Evolutionary conservation across 805 yeast species (phyloP).

Genomic region (Lipomyces spencermartinsiae): DNA sequence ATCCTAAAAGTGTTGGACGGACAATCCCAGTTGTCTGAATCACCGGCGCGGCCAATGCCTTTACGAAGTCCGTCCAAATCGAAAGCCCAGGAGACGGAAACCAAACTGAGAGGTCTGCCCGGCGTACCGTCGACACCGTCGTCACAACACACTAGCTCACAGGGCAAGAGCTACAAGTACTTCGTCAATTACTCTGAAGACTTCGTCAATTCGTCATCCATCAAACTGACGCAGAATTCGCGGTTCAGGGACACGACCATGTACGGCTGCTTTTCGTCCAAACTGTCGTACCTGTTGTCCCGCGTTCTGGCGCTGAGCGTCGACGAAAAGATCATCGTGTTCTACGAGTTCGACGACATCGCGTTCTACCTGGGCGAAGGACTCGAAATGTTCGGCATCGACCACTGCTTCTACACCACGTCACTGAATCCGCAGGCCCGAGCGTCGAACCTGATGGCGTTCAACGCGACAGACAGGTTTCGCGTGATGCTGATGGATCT

Average conservation of each 20-base stretch:
- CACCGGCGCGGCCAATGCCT: neutral
- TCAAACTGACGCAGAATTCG: slow-evolving; percentile 15
- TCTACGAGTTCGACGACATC: slow-evolving; percentile 73
- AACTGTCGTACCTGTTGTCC: slow-evolving; percentile 64
- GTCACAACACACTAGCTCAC: neutral
- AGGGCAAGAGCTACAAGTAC: slow-evolving; percentile 7
- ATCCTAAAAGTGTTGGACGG: slow-evolving; percentile 40
- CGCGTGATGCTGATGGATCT: slow-evolving; percentile 69
- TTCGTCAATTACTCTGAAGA: slow-evolving; percentile 16
- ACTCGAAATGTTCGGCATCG: slow-evolving; percentile 64
- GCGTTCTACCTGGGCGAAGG: slow-evolving; percentile 72
- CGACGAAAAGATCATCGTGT: slow-evolving; percentile 62
- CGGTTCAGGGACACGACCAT: slow-evolving; percentile 34
- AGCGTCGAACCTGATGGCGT: slow-evolving; percentile 58
- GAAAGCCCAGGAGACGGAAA: slow-evolving; percentile 44
- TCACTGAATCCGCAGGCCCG: slow-evolving; percentile 59
- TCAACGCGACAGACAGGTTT: slow-evolving; percentile 56
- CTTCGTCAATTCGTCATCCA: neutral
- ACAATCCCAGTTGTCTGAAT: neutral
- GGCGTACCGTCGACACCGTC: slow-evolving; percentile 23
- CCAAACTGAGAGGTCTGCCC: slow-evolving; percentile 27
- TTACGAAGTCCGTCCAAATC: slow-evolving; percentile 30
- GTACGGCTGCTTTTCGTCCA: slow-evolving; percentile 66
- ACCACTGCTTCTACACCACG: slow-evolving; percentile 69
- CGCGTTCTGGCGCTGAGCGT: slow-evolving; percentile 57